phyloP scores from a whole-genome alignment of 306 rosid genomes.

The Lathyrus aphaca region DNA sequence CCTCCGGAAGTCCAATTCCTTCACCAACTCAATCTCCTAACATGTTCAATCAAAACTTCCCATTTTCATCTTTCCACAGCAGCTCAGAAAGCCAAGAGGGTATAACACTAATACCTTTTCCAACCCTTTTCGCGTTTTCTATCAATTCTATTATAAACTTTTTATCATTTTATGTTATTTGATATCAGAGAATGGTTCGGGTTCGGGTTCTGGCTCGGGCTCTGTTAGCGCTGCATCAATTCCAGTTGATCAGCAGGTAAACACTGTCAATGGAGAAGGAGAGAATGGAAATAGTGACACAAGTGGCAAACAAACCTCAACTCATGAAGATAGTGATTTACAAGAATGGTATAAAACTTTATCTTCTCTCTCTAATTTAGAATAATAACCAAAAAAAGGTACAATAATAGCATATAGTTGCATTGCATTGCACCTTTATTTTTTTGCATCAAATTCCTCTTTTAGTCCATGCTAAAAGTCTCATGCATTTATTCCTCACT shows the following conservation, averaged over 20 bases:
- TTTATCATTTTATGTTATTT: conserved; percentile 24
- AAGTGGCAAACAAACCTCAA: conserved; percentile 58
- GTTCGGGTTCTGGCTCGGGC: conserved; percentile 32
- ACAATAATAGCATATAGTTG: conserved; percentile 34
- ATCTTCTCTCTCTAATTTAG: conserved; percentile 23
- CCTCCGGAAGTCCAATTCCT: conserved; percentile 72
- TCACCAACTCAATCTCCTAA: conserved; percentile 77
- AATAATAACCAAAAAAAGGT: conserved; percentile 27
- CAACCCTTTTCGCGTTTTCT: conserved; percentile 7
- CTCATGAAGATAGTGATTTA: conserved; percentile 58
- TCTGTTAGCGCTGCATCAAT: conserved; percentile 38
- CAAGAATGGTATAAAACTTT: conserved; percentile 63
- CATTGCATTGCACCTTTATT: conserved; percentile 13
- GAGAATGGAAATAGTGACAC: conserved; percentile 46
- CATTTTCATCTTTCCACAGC: conserved; percentile 54
- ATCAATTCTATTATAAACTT: conserved; percentile 22
- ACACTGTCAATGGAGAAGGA: conserved; percentile 34
- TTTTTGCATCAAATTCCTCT: conserved; percentile 44
- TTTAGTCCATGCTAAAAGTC: conserved; percentile 42
- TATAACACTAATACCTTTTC: conserved; percentile 20
- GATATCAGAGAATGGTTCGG: conserved; percentile 54
- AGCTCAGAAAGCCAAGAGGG: conserved; percentile 62
- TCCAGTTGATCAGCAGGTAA: conserved; percentile 46
- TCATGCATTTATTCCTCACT: conserved; percentile 41
- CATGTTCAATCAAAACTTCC: conserved; percentile 54